A percentile compares a stretch with the other conserved stretches of the same genome.
These are phyloP conservation scores for Lathyrus sativus DNA, from an alignment of 306 rosid species.

Conservation along the genomic window DNA sequence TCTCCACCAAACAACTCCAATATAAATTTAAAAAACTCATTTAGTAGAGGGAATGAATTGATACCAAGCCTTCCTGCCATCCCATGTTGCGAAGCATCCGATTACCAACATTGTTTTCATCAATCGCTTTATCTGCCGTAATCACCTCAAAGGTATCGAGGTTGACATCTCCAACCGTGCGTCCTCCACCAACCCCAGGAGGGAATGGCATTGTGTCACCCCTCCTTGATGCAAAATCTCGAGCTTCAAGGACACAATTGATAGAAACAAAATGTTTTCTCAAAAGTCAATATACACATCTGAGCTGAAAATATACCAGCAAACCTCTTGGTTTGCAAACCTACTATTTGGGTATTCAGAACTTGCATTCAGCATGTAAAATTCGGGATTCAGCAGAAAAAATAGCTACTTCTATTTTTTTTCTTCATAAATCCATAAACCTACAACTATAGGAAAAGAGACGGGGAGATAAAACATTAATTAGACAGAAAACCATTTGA, in stretches of 20 bases:
- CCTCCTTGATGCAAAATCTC: constrained; percentile 74
- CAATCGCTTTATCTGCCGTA: constrained; percentile 87
- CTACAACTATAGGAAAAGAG: background rate
- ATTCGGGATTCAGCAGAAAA: background rate
- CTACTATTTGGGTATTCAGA: constrained; percentile 12
- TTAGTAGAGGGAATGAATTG: constrained; percentile 49
- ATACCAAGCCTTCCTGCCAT: constrained; percentile 99
- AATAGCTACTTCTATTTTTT: background rate
- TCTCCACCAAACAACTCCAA: constrained; percentile 38
- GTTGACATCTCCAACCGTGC: constrained; percentile 61
- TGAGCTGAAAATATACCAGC: constrained; percentile 35
- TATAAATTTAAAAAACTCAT: constrained; percentile 23
- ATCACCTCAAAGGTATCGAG: constrained; percentile 77
- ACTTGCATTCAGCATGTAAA: background rate
- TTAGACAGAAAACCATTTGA: constrained; percentile 13
- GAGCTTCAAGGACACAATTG: constrained; percentile 65
- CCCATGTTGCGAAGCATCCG: constrained; percentile 99
- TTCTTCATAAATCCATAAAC: background rate
- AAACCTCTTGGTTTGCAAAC: constrained; percentile 37
- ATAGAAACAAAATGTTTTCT: constrained; percentile 60
- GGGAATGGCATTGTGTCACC: constrained; percentile 99
- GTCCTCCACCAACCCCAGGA: constrained; percentile 99
- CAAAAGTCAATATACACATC: constrained; percentile 51
- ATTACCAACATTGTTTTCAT: constrained; percentile 93
- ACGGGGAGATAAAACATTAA: background rate